Conservation (phyloP, 1,284 basidiomycete species). For the Cutaneotrichosporon mucoides region DNA sequence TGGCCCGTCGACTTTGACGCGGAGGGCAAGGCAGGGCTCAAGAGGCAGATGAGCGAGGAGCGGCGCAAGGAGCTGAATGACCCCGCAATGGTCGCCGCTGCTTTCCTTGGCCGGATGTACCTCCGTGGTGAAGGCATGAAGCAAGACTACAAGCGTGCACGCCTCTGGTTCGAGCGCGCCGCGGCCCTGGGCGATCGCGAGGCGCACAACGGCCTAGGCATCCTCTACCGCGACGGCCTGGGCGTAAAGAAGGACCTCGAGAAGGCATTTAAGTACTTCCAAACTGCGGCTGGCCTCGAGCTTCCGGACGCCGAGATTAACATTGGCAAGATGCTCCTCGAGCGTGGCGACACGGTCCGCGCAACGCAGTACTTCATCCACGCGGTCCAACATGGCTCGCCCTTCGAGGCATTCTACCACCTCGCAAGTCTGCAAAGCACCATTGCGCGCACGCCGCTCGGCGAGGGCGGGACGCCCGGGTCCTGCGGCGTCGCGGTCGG, state of each 20-base stretch:
- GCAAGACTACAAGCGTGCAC: slow-evolving; percentile 69
- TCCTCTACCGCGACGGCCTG: slow-evolving; percentile 86
- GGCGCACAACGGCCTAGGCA: slow-evolving; percentile 80
- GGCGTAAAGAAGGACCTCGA: slow-evolving; percentile 53
- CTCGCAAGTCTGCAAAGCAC: slow-evolving; percentile 71
- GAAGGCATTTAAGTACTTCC: slow-evolving; percentile 67
- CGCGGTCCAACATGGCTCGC: slow-evolving; percentile 77
- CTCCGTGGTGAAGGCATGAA: slow-evolving; percentile 88
- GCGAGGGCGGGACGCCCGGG: slow-evolving; percentile 36
- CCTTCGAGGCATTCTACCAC: slow-evolving; percentile 89
- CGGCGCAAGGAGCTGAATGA: slow-evolving; percentile 49
- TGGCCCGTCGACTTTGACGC: slow-evolving; percentile 66
- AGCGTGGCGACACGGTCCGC: slow-evolving; percentile 41
- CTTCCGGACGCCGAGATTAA: slow-evolving; percentile 87
- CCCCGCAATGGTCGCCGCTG: slow-evolving; percentile 65
- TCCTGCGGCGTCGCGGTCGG: slow-evolving; percentile 77
- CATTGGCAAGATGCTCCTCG: slow-evolving; percentile 75
- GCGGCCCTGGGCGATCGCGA: slow-evolving; percentile 75
- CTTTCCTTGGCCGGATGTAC: slow-evolving; percentile 87
- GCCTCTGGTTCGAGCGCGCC: slow-evolving; percentile 91
- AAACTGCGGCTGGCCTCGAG: slow-evolving; percentile 74
- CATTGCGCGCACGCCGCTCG: slow-evolving; percentile 51
- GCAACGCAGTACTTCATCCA: slow-evolving; percentile 73
- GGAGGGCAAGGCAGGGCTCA: slow-evolving; percentile 47
- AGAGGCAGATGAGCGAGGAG: slow-evolving; percentile 54